Base-by-base conservation (phyloP, 73 alveolate species). In the Paramecium primaurelia region DNA sequence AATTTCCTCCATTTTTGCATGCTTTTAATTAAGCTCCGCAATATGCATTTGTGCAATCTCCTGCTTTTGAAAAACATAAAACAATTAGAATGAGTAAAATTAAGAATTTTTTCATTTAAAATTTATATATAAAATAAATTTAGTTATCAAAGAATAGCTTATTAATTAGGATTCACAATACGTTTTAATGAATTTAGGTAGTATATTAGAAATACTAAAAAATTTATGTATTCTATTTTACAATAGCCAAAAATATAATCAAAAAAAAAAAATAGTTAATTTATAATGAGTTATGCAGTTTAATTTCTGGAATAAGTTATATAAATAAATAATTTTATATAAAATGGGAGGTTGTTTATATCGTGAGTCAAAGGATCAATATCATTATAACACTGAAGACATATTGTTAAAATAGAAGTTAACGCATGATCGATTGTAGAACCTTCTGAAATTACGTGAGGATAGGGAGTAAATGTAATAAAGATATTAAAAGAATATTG, bases 381-480 rank as follows among this genome's bases (percentile, higher is more conserved):
- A 64, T 28, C 20, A 40, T 40, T 40, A 64, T 32, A 64, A 22
- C 22, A 64, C 42, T 11, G 49, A 40, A 40, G 49, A 40, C 16
- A 40, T 40, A 40, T 40, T 40, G 16, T 10, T 40, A 14, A 40
- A 40, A 40, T 40, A 40, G 49, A 40, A 40, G 49, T 40, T 40
- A 40, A 40, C 49, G 16, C 49, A 40, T 40, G 49, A 40, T 8
- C 49, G 49, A 40, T 40, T 40, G 16, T 3, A 40, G 49, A 40
- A 40, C 49, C 38, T 26, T 59, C 9, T 16, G 16, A 59, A 8
- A 59, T 20, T 59, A 10, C 84, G 47, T 32, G 84, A 64, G 47
- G 84, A 64, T 1, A 64, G 47, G 84, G 84, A 64, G 84, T 64
- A 64, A 64, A 64, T 64, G 84, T 64, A 64, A 28, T 64, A 64